A percentile compares a stretch with the other conserved stretches of the same genome.
Evolutionary conservation across 2,329 filamentous ascomycete species (phyloP).

Genomic region (Alternaria triticimaculans): DNA sequence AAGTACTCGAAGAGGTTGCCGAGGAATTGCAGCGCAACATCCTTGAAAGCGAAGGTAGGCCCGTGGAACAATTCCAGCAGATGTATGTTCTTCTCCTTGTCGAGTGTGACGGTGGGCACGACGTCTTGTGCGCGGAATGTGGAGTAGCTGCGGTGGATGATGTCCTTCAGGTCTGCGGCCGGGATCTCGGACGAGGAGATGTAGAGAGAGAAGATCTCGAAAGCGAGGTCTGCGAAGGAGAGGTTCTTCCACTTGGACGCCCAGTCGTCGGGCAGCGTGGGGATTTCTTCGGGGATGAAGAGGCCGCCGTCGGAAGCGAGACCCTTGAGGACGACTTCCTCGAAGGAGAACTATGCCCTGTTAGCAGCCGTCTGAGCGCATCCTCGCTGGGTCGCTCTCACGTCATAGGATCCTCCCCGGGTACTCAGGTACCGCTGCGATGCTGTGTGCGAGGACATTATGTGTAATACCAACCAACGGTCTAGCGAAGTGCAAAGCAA

Average conservation of each 20-base stretch:
- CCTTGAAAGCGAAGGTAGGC: constrained; percentile 91
- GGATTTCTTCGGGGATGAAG: constrained; percentile 86
- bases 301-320: constrained; percentile 86
- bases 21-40: constrained; percentile 89
- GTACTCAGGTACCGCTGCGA: constrained; percentile 70
- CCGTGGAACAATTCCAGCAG: constrained; percentile 96
- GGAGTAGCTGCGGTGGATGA: constrained; percentile 84
- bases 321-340: constrained; percentile 88
- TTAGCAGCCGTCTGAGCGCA: constrained; percentile 20
- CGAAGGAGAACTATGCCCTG: constrained; percentile 76
- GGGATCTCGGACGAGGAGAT: constrained; percentile 86
- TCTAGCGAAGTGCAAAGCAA: constrained; percentile 6
- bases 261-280: constrained; percentile 68
- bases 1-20: constrained; percentile 97
- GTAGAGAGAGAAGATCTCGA: constrained; percentile 85
- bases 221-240: constrained; percentile 81
- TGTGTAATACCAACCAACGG: constrained; percentile 11
- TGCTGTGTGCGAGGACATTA: constrained; percentile 56
- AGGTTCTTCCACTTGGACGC: constrained; percentile 76
- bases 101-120: constrained; percentile 79
- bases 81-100: constrained; percentile 74
- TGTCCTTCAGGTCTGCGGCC: constrained; percentile 75
- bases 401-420: constrained; percentile 67
- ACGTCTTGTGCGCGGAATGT: constrained; percentile 84
- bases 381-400: constrained; percentile 45